These are phyloP conservation scores for Candida qinlingensis DNA, from an alignment of 805 yeast species.

Conservation along the genomic window DNA sequence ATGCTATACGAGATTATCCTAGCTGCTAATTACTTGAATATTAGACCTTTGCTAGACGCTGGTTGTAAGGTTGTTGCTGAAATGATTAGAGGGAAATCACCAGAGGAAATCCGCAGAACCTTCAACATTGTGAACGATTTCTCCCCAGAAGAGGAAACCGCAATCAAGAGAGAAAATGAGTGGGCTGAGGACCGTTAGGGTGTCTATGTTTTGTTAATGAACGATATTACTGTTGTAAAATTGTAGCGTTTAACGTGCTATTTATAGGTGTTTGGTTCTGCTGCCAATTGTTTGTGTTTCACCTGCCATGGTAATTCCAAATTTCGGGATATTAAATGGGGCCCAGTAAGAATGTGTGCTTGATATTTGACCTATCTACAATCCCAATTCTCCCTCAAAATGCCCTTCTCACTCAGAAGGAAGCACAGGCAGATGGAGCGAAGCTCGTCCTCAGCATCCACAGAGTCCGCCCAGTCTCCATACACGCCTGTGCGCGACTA, in stretches of 20 bases:
- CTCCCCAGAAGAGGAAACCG: slow-evolving; percentile 84
- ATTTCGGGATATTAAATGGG: not conserved
- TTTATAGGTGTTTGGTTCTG: not conserved
- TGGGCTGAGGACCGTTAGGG: slow-evolving; percentile 81
- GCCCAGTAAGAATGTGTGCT: not conserved
- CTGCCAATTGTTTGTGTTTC: not conserved
- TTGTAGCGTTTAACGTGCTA: too few species aligned
- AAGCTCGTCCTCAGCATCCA: not conserved
- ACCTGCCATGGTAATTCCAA: not conserved
- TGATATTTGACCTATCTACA: not conserved
- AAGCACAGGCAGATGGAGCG: not conserved
- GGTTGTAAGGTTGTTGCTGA: slow-evolving; percentile 82
- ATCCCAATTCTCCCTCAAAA: not conserved
- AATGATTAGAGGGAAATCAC: slow-evolving; percentile 75
- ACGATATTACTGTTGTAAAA: too few species aligned
- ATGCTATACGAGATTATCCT: slow-evolving; percentile 76
- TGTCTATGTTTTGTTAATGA: not conserved
- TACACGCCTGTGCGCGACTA: not conserved
- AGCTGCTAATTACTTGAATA: slow-evolving; percentile 77
- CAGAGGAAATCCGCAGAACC: slow-evolving; percentile 75
- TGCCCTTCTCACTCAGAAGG: not conserved
- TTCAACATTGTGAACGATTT: slow-evolving; percentile 79
- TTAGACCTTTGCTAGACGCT: slow-evolving; percentile 67
- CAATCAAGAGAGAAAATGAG: slow-evolving; percentile 80
- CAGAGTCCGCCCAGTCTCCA: not conserved